Evolutionary conservation across 2,329 filamentous ascomycete species (phyloP).

Genomic region (Colletotrichum sp.): DNA sequence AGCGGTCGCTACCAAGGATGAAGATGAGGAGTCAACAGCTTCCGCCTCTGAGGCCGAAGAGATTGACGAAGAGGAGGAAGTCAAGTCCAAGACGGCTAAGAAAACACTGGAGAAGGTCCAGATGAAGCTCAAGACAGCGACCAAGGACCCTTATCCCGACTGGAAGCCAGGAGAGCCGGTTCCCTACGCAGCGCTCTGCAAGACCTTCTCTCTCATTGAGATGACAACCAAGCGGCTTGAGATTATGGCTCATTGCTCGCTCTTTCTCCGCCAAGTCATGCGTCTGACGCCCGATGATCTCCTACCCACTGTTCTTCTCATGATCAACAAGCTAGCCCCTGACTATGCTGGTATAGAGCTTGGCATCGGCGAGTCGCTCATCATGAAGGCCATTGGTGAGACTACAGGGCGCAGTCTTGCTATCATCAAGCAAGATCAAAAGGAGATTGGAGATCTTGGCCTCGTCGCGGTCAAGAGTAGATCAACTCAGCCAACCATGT

Average conservation of each 20-base stretch:
- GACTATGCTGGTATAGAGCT: conserved; percentile 97
- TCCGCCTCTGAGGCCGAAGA: conserved; percentile 57
- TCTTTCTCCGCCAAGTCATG: conserved; percentile 93
- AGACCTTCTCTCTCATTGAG: conserved; percentile 92
- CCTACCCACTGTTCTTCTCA: conserved; percentile 85
- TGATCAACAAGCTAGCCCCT: conserved; percentile 97
- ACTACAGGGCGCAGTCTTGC: conserved; percentile 86
- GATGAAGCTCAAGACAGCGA: conserved; percentile 69
- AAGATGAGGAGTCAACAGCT: conserved; percentile 28
- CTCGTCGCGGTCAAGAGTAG: conserved; percentile 95
- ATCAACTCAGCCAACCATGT: conserved; percentile 96
- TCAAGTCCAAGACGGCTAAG: conserved; percentile 73
- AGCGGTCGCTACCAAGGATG: conserved; percentile 31
- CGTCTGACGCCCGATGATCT: conserved; percentile 88
- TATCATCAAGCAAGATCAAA: conserved; percentile 94
- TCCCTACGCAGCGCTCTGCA: conserved; percentile 92
- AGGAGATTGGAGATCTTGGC: conserved; percentile 94
- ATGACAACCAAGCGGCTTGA: conserved; percentile 90
- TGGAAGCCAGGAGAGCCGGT: conserved; percentile 90
- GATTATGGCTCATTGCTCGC: conserved; percentile 86
- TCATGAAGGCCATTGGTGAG: conserved; percentile 98
- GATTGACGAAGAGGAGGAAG: conserved; percentile 56
- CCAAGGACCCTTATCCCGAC: conserved; percentile 88
- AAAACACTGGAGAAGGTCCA: conserved; percentile 85
- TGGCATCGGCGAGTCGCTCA: conserved; percentile 96